Evolutionary conservation across 805 yeast species (phyloP).

Genomic region (Kuraishia capsulata): DNA sequence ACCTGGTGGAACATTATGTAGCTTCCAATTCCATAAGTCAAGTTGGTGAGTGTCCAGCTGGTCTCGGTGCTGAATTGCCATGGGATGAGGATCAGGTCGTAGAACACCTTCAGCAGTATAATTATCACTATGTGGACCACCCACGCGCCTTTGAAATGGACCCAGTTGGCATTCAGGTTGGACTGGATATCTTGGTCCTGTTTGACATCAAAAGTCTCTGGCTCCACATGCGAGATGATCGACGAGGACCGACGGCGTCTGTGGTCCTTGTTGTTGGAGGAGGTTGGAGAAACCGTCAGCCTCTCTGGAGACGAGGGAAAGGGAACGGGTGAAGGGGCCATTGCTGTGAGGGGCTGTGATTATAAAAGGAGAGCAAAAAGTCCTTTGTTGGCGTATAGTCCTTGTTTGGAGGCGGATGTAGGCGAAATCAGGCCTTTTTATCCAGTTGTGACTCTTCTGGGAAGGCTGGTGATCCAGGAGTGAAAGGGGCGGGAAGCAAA

Average conservation of each 20-base stretch:
- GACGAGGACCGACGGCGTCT: conserved; percentile 73
- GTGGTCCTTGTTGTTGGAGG: conserved; percentile 22
- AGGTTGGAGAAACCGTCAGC: conserved; percentile 23
- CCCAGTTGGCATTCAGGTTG: conserved; percentile 94
- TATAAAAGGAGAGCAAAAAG: too few species aligned
- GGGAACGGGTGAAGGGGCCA: conserved; percentile 20
- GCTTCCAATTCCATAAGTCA: conserved; percentile 83
- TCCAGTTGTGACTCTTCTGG: too few species aligned
- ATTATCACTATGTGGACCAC: conserved; percentile 81
- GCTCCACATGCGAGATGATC: conserved; percentile 84
- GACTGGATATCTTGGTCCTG: conserved; percentile 86
- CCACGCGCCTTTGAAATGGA: conserved; percentile 96
- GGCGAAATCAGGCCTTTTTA: too few species aligned
- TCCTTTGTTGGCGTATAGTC: neutral
- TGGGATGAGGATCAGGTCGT: conserved; percentile 65
- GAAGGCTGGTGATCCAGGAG: too few species aligned
- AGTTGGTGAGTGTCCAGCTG: conserved; percentile 90
- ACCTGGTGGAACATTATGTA: conserved; percentile 95
- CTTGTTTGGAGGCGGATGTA: neutral
- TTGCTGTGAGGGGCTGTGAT: too few species aligned
- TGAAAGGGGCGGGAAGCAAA: too few species aligned
- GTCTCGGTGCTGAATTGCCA: conserved; percentile 55
- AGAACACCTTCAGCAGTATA: conserved; percentile 61
- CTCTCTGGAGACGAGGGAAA: conserved; percentile 25
- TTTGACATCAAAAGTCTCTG: conserved; percentile 85